phyloP scores from a whole-genome alignment of 2,329 filamentous ascomycete genomes.

The Colletotrichum cereale region DNA sequence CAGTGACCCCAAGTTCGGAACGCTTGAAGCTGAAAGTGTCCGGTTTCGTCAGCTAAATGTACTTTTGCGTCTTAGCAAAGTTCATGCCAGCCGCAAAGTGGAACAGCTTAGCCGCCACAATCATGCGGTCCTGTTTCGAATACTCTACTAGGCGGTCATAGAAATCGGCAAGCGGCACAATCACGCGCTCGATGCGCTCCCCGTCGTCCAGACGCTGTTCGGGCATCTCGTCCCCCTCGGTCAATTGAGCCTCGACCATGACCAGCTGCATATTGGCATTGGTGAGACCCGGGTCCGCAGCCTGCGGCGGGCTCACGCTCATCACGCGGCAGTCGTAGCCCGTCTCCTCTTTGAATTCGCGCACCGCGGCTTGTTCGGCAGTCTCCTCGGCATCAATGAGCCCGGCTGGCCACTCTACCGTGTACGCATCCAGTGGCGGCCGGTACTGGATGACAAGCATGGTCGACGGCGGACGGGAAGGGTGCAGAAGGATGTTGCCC shows the following conservation, averaged over 20 bases:
- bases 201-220: slow-evolving; percentile 71
- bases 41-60: not conserved
- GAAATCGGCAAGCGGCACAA: slow-evolving; percentile 68
- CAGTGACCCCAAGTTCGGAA: not conserved
- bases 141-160: slow-evolving; percentile 66
- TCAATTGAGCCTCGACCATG: slow-evolving; percentile 68
- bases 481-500: slow-evolving; percentile 67
- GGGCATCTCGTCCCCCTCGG: slow-evolving; percentile 62
- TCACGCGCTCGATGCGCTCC: slow-evolving; percentile 71
- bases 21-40: not conserved
- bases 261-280: slow-evolving; percentile 72
- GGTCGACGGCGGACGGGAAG: slow-evolving; percentile 57
- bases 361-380: slow-evolving; percentile 63
- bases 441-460: slow-evolving; percentile 66
- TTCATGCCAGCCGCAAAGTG: slow-evolving; percentile 71
- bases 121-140: slow-evolving; percentile 59
- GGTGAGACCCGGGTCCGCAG: slow-evolving; percentile 69
- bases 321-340: slow-evolving; percentile 65
- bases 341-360: slow-evolving; percentile 68
- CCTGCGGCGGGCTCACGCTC: slow-evolving; percentile 65
- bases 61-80: slow-evolving; percentile 46
- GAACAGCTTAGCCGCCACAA: slow-evolving; percentile 70
- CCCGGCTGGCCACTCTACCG: slow-evolving; percentile 67
- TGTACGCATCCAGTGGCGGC: slow-evolving; percentile 63
- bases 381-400: slow-evolving; percentile 65